Evolutionary conservation across 164 flowering plant genomes (phyloP), one percentile per base, ranked within the genome.

Genomic region (Berberis thunbergii): DNA sequence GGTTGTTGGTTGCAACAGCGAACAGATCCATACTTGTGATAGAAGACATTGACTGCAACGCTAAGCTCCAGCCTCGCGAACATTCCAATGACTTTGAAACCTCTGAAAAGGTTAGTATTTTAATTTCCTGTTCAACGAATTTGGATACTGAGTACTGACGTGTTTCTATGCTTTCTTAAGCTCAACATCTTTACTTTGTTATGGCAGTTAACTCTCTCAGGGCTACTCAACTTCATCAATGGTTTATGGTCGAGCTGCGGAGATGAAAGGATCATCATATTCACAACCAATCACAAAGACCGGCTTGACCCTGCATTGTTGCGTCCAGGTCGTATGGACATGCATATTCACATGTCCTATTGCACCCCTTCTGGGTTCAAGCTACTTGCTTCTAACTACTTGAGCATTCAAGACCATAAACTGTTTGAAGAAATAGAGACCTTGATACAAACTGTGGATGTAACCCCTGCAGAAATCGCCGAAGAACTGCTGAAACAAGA

Each of bases 1-100:
- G 77, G 55, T 57, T 85, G 66, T 46, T 85, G 74, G 65, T 84
- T 12, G 82, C 81, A 0, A 78, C 77, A 0, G 65, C 66, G 0
- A 84, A 70, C 49, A 71, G 81, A 43, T 84, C 88, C 0, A 87
- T 87, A 45, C 68, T 85, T 10, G 88, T 85, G 13, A 72, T 84
- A 4, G 90, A 87, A 63, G 90, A 85, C 13, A 78, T 85, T 46
- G 87, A 84, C 73, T 76, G 84, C 65, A 71, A 26, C 26, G 26
- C 26, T 26, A 26, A 26, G 26, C 26, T 26, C 26, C 26, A 26
- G 26, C 26, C 26, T 26, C 26, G 26, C 26, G 26, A 26, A 26
- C 0, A 26, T 26, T 26, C 26, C 26, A 26, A 26, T 0, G 26
- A 26, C 26, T 26, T 26, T 26, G 26, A 26, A 26, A 26, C 26